Evolutionary conservation across 1,284 basidiomycete species (phyloP), one percentile per base, ranked within the genome.

Genomic region (Amylostereum areolatum): DNA sequence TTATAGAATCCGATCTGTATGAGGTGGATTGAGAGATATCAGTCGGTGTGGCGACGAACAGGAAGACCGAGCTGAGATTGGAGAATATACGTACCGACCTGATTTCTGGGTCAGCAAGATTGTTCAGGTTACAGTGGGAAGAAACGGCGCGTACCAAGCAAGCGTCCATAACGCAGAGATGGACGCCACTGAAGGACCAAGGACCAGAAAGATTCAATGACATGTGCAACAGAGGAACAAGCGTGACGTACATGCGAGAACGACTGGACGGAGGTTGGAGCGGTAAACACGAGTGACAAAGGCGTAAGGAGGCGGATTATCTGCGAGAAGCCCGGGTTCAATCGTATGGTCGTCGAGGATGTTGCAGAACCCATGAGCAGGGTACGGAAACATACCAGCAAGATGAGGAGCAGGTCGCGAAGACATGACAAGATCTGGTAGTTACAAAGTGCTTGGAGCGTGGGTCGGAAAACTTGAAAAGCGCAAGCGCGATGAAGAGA

Each of bases 1-100:
- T 76, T 71, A 62, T 85, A 85, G 46, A 73, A 75, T 9, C 75
- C 71, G 53, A 86, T 75, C 84, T 85, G 27, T 25, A 25, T 18
- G 18, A 18, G 18, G 18, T 18, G 18, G 18, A 18, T 57, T 5
- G 48, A 47, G 32, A 18, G 11, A 28, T 1, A 2, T 33, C 50
- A 45, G 46, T 43, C 31, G 40, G 49, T 43, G 39, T 8, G 44
- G 24, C 46, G 52, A 41, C 57, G 51, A 41, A 28, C 48, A 43
- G 27, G 47, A 12, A 50, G 45, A 43, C 7, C 31, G 25, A 24
- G 45, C 51, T 48, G 6, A 33, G 25, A n/a, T 24, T 18, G 33
- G 5, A 32, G 24, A 35, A 27, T 8, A 8, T 11, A 70, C 81
- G 59, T 57, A 87, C 85, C 77, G 82, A 32, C 25, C 3, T 10